Evolutionary conservation across 768 basidiomycete genomes (phyloP).

Genomic region (Auriscalpium microsporum): DNA sequence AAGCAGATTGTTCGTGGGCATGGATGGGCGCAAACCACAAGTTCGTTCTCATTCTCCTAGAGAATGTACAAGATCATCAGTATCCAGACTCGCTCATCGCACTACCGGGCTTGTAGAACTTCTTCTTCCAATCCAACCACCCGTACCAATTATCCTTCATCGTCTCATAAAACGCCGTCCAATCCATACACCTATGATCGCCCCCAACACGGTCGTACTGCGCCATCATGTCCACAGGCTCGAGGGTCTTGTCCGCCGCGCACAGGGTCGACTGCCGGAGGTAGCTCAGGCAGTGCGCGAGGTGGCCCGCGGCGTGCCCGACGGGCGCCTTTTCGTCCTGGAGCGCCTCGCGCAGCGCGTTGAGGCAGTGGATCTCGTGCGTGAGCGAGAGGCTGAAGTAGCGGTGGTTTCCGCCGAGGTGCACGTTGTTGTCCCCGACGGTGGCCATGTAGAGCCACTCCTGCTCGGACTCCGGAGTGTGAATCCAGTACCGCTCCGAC

Average conservation of each 20-base stretch:
- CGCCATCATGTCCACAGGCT: constrained; percentile 18
- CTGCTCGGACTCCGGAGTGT: not conserved
- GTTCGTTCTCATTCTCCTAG: no score
- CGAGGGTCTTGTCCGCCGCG: constrained; percentile 29
- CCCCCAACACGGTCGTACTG: constrained; percentile 23
- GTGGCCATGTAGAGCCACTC: not conserved
- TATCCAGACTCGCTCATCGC: no score
- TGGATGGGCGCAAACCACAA: no score
- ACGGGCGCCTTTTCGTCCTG: constrained; percentile 12
- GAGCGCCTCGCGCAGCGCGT: constrained; percentile 22
- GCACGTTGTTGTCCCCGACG: constrained; percentile 14
- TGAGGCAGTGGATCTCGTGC: constrained; percentile 42
- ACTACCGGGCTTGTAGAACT: no score
- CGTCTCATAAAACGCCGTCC: constrained; percentile 19
- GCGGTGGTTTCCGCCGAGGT: constrained; percentile 26
- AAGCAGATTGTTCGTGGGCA: no score
- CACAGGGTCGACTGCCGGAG: constrained; percentile 30
- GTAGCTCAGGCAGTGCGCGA: constrained; percentile 30
- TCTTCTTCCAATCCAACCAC: constrained; percentile 4
- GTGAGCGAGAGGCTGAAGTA: constrained; percentile 30
- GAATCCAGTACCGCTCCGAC: not conserved
- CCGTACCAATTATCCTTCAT: not conserved
- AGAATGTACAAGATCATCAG: no score
- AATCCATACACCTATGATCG: constrained; percentile 25
- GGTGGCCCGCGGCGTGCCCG: constrained; percentile 16